phyloP scores from a whole-genome alignment of 352 stramenopile genomes.

The Globisporangium emineosum region DNA sequence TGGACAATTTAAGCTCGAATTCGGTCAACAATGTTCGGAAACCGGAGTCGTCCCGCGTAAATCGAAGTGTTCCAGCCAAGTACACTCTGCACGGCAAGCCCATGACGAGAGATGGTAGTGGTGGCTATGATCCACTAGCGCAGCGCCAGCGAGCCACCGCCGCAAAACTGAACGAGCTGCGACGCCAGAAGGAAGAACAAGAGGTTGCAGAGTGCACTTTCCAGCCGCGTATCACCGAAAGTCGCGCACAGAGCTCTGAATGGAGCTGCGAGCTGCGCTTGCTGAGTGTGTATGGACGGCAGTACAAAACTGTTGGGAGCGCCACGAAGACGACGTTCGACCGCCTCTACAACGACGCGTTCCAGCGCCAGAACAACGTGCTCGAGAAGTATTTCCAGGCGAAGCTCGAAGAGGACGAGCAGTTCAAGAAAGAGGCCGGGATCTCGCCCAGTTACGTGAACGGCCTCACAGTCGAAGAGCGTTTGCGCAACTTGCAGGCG shows the following conservation, averaged over 20 bases:
- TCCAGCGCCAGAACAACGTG: conserved; percentile 45
- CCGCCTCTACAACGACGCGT: conserved; percentile 50
- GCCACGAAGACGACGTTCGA: conserved; percentile 29
- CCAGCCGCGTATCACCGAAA: conserved; percentile 28
- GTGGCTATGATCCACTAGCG: conserved; percentile 26
- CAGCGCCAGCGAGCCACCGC: conserved; percentile 26
- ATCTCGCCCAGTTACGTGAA: conserved; percentile 48
- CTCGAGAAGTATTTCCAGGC: conserved; percentile 35
- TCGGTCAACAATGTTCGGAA: background rate
- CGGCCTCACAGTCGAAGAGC: conserved; percentile 46
- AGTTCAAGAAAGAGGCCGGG: conserved; percentile 34
- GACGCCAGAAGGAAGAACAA: conserved; percentile 27
- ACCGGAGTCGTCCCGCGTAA: background rate
- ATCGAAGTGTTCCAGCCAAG: background rate
- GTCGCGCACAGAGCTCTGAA: conserved; percentile 1
- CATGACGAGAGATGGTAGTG: background rate
- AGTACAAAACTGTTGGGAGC: conserved; percentile 2
- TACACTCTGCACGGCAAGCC: conserved; percentile 41
- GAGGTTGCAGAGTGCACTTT: conserved; percentile 60
- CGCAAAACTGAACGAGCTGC: conserved; percentile 32
- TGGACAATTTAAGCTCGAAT: background rate
- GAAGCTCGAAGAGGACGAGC: conserved; percentile 39
- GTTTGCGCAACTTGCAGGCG: conserved; percentile 36
- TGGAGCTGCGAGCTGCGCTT: conserved; percentile 10
- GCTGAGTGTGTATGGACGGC: conserved; percentile 2